Percentiles rank a stretch among this genome's conserved stretches.
Conservation (phyloP, 2,329 filamentous ascomycete genomes). For the Apiospora rasikravindrae region DNA sequence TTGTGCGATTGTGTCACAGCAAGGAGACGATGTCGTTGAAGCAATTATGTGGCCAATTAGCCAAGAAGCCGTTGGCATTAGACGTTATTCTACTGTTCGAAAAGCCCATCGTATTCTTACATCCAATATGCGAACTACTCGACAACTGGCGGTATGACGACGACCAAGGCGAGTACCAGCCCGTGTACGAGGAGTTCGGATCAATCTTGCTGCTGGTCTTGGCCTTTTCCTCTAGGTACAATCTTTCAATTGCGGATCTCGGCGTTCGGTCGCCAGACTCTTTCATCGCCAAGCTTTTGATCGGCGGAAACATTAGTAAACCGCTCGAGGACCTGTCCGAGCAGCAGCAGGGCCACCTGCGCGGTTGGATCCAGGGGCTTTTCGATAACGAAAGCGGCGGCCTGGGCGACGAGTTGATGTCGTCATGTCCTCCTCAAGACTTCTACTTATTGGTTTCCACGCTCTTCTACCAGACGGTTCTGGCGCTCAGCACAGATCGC, state of each 20-base stretch:
- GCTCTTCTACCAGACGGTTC: constrained; percentile 75
- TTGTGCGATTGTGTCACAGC: constrained; percentile 70
- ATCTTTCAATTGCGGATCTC: constrained; percentile 67
- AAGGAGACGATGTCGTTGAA: constrained; percentile 85
- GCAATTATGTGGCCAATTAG: constrained; percentile 73
- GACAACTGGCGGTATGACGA: constrained; percentile 84
- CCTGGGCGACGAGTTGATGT: constrained; percentile 80
- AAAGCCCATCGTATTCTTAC: constrained; percentile 70
- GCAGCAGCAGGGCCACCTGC: constrained; percentile 69
- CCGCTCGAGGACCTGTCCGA: constrained; percentile 65
- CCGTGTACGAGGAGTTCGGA: constrained; percentile 85
- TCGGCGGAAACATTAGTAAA: constrained; percentile 61
- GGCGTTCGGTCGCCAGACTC: constrained; percentile 65
- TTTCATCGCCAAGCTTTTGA: constrained; percentile 71
- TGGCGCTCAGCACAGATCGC: constrained; percentile 69
- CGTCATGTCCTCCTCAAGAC: constrained; percentile 79
- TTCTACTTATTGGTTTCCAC: constrained; percentile 82
- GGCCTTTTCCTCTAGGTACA: constrained; percentile 78
- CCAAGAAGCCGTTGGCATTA: constrained; percentile 71
- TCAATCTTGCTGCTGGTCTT: constrained; percentile 75
- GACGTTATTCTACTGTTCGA: constrained; percentile 80
- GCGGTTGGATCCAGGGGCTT: constrained; percentile 77
- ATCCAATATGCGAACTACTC: constrained; percentile 75
- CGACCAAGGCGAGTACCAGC: constrained; percentile 83
- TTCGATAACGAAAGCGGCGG: constrained; percentile 77